These are phyloP conservation scores for Solanum habrochaites DNA, from an alignment of 257 asterid species.

Conservation along the genomic window DNA sequence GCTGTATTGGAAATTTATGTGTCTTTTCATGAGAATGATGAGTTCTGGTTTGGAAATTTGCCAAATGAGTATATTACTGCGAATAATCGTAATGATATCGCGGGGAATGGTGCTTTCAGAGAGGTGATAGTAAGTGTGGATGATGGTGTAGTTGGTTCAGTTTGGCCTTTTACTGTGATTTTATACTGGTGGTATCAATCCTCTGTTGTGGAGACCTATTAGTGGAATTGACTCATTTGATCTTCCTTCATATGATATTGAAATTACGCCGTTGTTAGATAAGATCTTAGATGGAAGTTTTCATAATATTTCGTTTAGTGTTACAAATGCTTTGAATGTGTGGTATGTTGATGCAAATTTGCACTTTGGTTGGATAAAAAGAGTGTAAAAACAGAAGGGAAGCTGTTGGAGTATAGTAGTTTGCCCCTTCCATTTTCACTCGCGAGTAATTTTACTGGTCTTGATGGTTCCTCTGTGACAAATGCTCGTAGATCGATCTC, in stretches of 20 bases:
- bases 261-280: slow-evolving; percentile 53
- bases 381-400: slow-evolving; percentile 32
- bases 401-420: slow-evolving; percentile 13
- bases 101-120: slow-evolving; percentile 71
- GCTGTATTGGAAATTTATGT: slow-evolving; percentile 68
- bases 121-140: slow-evolving; percentile 57
- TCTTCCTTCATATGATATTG: slow-evolving; percentile 65
- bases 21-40: slow-evolving; percentile 77
- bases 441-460: slow-evolving; percentile 35
- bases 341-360: slow-evolving; percentile 81
- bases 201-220: slow-evolving; percentile 70
- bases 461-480: slow-evolving; percentile 39
- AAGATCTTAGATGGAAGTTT: slow-evolving; percentile 42
- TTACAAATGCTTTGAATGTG: slow-evolving; percentile 54
- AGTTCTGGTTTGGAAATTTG: slow-evolving; percentile 58
- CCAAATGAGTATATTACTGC: slow-evolving; percentile 44
- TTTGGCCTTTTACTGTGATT: slow-evolving; percentile 74
- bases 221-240: slow-evolving; percentile 68
- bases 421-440: slow-evolving; percentile 16
- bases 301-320: slow-evolving; percentile 41
- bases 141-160: slow-evolving; percentile 30
- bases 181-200: slow-evolving; percentile 73
- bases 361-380: slow-evolving; percentile 69
- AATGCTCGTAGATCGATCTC: slow-evolving; percentile 38
- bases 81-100: slow-evolving; percentile 20